These are phyloP conservation scores for Rosellinia necatrix DNA, from an alignment of 2,329 filamentous ascomycete genomes.

Conservation along the genomic window DNA sequence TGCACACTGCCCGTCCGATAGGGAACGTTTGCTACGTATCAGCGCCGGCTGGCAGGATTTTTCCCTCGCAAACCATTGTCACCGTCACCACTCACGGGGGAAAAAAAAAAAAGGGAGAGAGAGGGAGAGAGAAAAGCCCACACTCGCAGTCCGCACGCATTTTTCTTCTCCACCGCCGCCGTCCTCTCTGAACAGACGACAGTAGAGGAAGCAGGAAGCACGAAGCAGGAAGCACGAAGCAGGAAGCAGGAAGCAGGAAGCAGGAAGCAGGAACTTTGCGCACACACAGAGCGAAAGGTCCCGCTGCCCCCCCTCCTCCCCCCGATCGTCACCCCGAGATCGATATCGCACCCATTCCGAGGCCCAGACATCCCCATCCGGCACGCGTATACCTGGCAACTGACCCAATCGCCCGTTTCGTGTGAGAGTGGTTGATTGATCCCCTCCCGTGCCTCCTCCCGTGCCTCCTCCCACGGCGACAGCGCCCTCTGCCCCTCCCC, in stretches of 20 bases:
- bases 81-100: neutral
- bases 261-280: too few relatives aligned
- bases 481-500: constrained; percentile 12
- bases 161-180: neutral
- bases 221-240: too few relatives aligned
- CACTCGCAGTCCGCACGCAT: neutral
- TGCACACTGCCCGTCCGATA: constrained; percentile 14
- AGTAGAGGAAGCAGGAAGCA: too few relatives aligned
- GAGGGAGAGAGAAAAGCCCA: neutral
- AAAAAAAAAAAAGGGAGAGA: neutral
- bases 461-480: constrained; percentile 17
- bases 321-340: too few relatives aligned
- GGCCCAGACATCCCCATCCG: too few relatives aligned
- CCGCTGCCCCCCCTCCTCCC: too few relatives aligned
- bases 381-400: too few relatives aligned
- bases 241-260: too few relatives aligned
- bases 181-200: neutral
- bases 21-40: neutral
- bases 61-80: constrained; percentile 27
- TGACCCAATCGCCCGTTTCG: too few relatives aligned
- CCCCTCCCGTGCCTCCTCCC: neutral
- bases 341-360: too few relatives aligned
- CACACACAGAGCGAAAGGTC: too few relatives aligned
- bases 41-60: constrained; percentile 18
- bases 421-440: constrained; percentile 4